Conservation (phyloP, 2,329 filamentous ascomycete genomes). For the Xylaria sp. region DNA sequence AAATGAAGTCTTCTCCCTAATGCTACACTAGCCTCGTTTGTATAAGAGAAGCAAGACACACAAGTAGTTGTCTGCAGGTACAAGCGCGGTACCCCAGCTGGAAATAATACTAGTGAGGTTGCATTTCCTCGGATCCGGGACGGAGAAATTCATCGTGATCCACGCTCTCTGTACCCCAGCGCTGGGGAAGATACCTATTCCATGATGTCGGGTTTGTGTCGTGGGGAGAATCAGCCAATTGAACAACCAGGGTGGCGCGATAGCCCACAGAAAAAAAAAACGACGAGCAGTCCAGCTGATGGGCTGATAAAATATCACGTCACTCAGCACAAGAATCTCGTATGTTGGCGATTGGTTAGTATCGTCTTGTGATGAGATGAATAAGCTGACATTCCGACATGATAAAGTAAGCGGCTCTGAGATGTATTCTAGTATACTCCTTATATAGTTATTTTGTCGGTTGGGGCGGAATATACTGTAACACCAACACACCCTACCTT, state of each 20-base stretch:
- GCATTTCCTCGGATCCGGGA: background rate
- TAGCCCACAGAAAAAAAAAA: constrained; percentile 16
- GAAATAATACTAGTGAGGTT: constrained; percentile 9
- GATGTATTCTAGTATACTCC: background rate
- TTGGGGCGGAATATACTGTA: background rate
- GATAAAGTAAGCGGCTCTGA: background rate
- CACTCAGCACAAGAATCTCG: background rate
- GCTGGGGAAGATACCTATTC: constrained; percentile 10
- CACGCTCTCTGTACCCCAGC: constrained; percentile 4
- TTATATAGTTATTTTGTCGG: background rate
- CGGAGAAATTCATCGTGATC: constrained; percentile 12
- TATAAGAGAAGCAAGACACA: background rate
- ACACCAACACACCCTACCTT: background rate
- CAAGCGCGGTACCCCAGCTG: background rate
- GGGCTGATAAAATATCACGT: constrained; percentile 1
- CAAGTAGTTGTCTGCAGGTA: constrained; percentile 5
- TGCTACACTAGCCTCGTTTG: constrained; percentile 4
- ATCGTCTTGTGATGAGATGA: background rate
- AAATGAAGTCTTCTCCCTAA: background rate
- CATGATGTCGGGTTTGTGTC: constrained; percentile 21
- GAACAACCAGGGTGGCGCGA: constrained; percentile 13
- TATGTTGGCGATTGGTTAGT: constrained; percentile 1
- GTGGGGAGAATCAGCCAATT: constrained; percentile 5
- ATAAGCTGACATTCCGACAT: background rate
- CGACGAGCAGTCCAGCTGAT: background rate